Conservation (phyloP, 345 rosid species). For the Euphorbia tirucalli region DNA sequence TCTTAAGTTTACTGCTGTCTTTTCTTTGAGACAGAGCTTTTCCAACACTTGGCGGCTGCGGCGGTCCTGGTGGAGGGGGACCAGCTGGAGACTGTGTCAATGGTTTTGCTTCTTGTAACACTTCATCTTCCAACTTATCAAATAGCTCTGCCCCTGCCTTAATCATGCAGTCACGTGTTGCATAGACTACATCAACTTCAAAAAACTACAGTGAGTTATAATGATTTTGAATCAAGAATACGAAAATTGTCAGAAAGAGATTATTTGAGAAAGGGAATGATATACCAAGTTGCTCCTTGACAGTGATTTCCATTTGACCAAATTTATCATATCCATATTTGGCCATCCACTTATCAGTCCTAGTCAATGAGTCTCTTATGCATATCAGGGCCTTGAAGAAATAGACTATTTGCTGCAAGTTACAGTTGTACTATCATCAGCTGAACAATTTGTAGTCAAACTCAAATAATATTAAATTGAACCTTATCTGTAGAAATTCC, state of each 20-base stretch:
- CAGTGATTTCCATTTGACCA: not conserved
- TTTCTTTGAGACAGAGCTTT: not conserved
- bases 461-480: not conserved
- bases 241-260: not conserved
- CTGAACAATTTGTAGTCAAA: not conserved
- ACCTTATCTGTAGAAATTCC: conserved; percentile 13
- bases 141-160: conserved; percentile 14
- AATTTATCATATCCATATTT: not conserved
- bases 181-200: conserved; percentile 14
- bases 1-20: conserved; percentile 7
- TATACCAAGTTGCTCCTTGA: conserved; percentile 14
- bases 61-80: conserved; percentile 10
- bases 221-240: not conserved
- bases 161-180: conserved; percentile 11
- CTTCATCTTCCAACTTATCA: conserved; percentile 6
- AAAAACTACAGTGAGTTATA: not conserved
- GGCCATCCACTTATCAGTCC: conserved; percentile 1
- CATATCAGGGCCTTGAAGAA: conserved; percentile 8
- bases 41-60: conserved; percentile 2
- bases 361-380: conserved; percentile 5
- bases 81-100: not conserved
- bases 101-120: not conserved
- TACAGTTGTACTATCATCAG: too few species aligned
- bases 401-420: conserved; percentile 6
- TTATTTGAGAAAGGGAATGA: not conserved